A percentile compares a stretch with the other conserved stretches of the same genome.
Conservation (phyloP, 2,329 filamentous ascomycete genomes). For the Sordariomycetes sp. region DNA sequence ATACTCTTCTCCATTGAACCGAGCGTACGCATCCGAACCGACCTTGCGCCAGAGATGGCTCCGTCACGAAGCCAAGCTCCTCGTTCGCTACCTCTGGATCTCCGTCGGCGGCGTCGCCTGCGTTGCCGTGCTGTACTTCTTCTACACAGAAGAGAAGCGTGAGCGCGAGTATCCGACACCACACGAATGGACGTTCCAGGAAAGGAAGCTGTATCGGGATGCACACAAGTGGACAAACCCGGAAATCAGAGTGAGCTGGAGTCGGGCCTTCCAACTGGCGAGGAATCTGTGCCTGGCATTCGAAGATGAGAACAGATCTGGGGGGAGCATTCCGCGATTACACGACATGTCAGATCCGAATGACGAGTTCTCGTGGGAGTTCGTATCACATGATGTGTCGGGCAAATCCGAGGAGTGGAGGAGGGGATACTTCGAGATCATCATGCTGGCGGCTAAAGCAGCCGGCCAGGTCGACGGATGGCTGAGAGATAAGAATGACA, state of each 20-base stretch:
- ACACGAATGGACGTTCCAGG: conserved; percentile 68
- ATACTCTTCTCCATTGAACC: conserved; percentile 46
- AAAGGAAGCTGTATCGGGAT: conserved; percentile 57
- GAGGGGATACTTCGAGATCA: conserved; percentile 72
- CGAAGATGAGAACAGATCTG: conserved; percentile 48
- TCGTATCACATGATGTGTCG: conserved; percentile 58
- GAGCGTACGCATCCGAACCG: conserved; percentile 72
- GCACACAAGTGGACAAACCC: conserved; percentile 51
- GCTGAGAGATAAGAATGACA: conserved; percentile 57
- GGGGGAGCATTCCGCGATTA: conserved; percentile 3
- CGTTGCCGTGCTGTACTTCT: conserved; percentile 51
- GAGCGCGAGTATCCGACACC: conserved; percentile 75
- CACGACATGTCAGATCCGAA: conserved; percentile 33
- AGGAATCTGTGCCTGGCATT: conserved; percentile 53
- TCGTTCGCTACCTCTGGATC: conserved; percentile 56
- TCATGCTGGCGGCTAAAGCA: conserved; percentile 68
- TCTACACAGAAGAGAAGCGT: conserved; percentile 62
- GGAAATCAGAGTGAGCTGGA: conserved; percentile 46
- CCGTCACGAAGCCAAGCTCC: conserved; percentile 60
- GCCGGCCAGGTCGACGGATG: conserved; percentile 78
- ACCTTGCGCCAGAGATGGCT: conserved; percentile 55
- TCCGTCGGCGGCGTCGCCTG: conserved; percentile 56
- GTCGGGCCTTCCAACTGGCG: conserved; percentile 57
- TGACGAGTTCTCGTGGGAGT: conserved; percentile 59
- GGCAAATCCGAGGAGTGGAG: conserved; percentile 76